Percentiles rank a stretch among this genome's conserved stretches.
Evolutionary conservation across 1,284 basidiomycete species (phyloP).

Genomic region (Fomitopsis betulina): DNA sequence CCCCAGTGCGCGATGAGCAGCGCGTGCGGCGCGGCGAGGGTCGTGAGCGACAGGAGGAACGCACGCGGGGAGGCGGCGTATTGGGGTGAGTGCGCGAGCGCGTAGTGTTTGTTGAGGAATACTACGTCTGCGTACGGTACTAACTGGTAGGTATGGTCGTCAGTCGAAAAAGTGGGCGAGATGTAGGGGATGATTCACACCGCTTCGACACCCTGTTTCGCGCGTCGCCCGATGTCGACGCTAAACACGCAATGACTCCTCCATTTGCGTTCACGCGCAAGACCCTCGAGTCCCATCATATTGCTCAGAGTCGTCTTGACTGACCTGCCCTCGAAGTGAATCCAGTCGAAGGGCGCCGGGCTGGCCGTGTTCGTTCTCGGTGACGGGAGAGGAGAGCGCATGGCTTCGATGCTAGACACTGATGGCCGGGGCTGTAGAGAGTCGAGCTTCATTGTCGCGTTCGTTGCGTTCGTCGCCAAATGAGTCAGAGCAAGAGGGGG

Average conservation of each 20-base stretch:
- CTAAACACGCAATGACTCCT: conserved; percentile 74
- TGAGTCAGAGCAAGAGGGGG: conserved; percentile 24
- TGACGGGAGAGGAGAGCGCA: conserved; percentile 18
- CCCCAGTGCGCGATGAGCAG: conserved; percentile 79
- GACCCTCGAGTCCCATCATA: conserved; percentile 69
- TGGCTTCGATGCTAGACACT: conserved; percentile 7
- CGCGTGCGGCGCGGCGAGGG: conserved; percentile 63
- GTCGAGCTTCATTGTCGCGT: conserved; percentile 4
- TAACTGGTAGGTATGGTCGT: conserved; percentile 37
- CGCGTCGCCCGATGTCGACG: conserved; percentile 65
- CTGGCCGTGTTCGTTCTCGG: conserved; percentile 42
- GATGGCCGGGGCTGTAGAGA: conserved; percentile 5
- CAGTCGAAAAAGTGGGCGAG: conserved; percentile 1
- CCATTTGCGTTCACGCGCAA: conserved; percentile 78
- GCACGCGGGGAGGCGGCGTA: conserved; percentile 63
- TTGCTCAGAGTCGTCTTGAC: conserved; percentile 74
- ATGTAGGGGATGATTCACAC: conserved; percentile 36
- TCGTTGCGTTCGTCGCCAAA: conserved; percentile 14
- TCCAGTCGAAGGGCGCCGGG: conserved; percentile 77
- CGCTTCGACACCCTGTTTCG: conserved; percentile 73
- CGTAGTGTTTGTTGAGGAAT: conserved; percentile 69
- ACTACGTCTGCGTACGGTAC: conserved; percentile 76
- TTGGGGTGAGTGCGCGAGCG: conserved; percentile 49
- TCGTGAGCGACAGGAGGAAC: conserved; percentile 66
- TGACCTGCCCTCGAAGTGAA: conserved; percentile 75